A percentile compares a stretch with the other conserved stretches of the same genome.
These are phyloP conservation scores for Chlamydomonas sp. DNA, from an alignment of 139 green algal species.

Conservation along the genomic window DNA sequence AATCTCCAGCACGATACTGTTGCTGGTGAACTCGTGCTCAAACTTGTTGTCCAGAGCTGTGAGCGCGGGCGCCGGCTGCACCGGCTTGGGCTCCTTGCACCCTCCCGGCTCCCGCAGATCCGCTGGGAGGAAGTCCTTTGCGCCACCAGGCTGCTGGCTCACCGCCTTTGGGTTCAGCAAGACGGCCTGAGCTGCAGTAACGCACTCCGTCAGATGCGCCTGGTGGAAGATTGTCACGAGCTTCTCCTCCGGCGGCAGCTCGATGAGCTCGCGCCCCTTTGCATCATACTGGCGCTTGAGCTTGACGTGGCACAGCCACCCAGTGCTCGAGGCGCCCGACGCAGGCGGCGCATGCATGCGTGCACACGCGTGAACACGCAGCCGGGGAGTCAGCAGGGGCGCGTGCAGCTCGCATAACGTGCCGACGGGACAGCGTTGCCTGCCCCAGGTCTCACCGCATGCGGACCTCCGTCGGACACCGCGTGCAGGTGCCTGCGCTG, in stretches of 20 bases:
- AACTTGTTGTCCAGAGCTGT: too few relatives aligned
- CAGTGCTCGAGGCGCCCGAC: too few relatives aligned
- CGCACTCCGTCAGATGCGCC: not conserved
- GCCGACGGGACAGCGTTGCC: too few relatives aligned
- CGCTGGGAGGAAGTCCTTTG: too few relatives aligned
- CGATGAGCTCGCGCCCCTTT: not conserved
- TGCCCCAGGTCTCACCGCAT: not conserved
- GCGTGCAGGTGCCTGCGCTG: slow-evolving; percentile 33
- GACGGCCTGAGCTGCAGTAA: not conserved
- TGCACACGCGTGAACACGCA: too few relatives aligned
- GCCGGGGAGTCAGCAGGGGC: too few relatives aligned
- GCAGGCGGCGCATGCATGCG: too few relatives aligned
- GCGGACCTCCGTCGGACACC: slow-evolving; percentile 37
- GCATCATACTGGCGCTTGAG: slow-evolving; percentile 1
- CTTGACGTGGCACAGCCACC: not conserved
- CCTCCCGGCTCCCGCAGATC: too few relatives aligned
- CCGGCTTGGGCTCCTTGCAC: too few relatives aligned
- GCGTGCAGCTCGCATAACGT: too few relatives aligned
- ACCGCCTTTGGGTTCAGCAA: not conserved
- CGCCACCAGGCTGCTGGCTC: too few relatives aligned
- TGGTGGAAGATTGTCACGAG: not conserved
- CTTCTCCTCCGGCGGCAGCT: not conserved
- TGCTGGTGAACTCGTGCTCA: slow-evolving; percentile 18
- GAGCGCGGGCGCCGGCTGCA: too few relatives aligned
- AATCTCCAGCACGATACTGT: slow-evolving; percentile 25